phyloP scores from a whole-genome alignment of 2,329 filamentous ascomycete genomes.

The Neurospora sp. region DNA sequence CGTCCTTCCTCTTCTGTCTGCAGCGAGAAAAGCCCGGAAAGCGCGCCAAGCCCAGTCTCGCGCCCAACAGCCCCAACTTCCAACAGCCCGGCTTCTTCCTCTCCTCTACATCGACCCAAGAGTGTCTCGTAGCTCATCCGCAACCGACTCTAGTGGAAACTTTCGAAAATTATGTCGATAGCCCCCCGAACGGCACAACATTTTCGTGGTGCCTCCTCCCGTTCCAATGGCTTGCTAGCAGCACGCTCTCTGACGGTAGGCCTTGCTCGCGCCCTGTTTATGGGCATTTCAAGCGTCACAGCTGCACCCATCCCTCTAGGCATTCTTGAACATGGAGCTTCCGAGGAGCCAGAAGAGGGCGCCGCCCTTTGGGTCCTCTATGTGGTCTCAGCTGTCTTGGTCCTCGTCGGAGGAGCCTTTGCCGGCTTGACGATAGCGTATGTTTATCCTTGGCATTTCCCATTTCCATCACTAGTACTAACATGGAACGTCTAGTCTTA shows the following conservation, averaged over 20 bases:
- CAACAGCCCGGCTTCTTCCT: background rate
- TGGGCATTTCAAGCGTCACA: constrained; percentile 38
- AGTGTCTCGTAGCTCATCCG: background rate
- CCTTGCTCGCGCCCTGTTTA: constrained; percentile 40
- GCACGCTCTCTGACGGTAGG: constrained; percentile 28
- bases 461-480: constrained; percentile 1
- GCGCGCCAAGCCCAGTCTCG: background rate
- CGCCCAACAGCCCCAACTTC: background rate
- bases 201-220: constrained; percentile 7
- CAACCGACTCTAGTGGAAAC: background rate
- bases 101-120: background rate
- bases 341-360: constrained; percentile 45
- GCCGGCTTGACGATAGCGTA: constrained; percentile 86
- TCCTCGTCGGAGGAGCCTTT: constrained; percentile 84
- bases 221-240: constrained; percentile 16
- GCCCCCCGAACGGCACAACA: constrained; percentile 1
- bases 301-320: constrained; percentile 29
- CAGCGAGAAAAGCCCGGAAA: background rate
- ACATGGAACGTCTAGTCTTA: constrained; percentile 30
- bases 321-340: constrained; percentile 25
- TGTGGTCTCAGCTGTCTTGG: constrained; percentile 66
- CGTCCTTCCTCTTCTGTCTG: background rate
- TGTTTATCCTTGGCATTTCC: constrained; percentile 13
- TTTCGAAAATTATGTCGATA: constrained; percentile 9
- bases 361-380: constrained; percentile 73